Percentiles rank a stretch among this genome's conserved stretches.
phyloP scores from a whole-genome alignment of 495 filamentous ascomycete genomes.

The Penicillium steckii region DNA sequence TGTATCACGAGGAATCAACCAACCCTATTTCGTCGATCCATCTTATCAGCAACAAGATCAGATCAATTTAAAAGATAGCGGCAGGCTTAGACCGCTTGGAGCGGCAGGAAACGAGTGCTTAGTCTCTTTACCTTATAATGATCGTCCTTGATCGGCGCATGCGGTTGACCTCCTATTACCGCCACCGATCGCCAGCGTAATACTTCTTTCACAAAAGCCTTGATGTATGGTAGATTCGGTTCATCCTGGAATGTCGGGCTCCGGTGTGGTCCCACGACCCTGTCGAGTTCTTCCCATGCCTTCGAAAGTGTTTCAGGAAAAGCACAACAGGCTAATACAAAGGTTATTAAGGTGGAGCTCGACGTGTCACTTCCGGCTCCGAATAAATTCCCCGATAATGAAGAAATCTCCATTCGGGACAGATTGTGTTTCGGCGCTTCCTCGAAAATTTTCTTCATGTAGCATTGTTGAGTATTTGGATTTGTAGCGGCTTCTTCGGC shows the following conservation, averaged over 20 bases:
- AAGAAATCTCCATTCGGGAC: constrained; percentile 33
- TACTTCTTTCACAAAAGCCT: constrained; percentile 36
- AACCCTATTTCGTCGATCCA: constrained; percentile 14
- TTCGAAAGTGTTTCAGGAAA: constrained; percentile 32
- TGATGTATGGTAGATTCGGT: constrained; percentile 32
- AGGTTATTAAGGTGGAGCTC: constrained; percentile 34
- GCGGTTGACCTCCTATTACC: constrained; percentile 46
- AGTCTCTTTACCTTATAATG: constrained; percentile 33
- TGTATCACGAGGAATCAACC: constrained; percentile 20
- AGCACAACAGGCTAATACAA: constrained; percentile 38
- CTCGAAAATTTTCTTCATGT: constrained; percentile 37
- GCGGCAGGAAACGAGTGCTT: background rate
- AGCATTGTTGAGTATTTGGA: constrained; percentile 22
- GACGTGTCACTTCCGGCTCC: constrained; percentile 41
- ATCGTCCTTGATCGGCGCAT: constrained; percentile 52
- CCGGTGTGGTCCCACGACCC: constrained; percentile 17
- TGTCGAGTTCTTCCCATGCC: constrained; percentile 48
- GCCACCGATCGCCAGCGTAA: constrained; percentile 36
- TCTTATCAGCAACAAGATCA: constrained; percentile 7
- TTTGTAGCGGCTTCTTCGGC: constrained; percentile 39
- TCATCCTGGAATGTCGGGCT: constrained; percentile 24
- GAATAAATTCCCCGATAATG: constrained; percentile 25
- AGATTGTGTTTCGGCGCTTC: constrained; percentile 39
- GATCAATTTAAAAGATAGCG: background rate
- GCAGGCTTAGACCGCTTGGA: background rate